Evolutionary conservation across 176 grass and related monocot species (phyloP).

Genomic region (Carex parvula): DNA sequence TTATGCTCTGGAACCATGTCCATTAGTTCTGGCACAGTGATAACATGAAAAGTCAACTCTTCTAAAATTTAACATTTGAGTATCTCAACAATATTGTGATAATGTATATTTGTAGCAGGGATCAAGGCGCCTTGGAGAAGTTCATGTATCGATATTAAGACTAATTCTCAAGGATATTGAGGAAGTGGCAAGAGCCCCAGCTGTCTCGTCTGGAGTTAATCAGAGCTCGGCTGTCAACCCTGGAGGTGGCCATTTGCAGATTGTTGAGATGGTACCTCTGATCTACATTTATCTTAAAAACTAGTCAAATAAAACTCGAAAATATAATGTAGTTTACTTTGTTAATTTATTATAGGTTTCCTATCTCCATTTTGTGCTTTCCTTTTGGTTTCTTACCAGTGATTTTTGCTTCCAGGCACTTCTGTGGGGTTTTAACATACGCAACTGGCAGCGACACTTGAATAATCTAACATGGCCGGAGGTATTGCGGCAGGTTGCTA

Average conservation of each 20-base stretch:
- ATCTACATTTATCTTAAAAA: conserved; percentile 11
- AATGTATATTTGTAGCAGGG: conserved; percentile 48
- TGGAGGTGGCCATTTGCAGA: conserved; percentile 72
- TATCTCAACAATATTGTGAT: neutral
- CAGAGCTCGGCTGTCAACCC: conserved; percentile 64
- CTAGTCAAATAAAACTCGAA: neutral
- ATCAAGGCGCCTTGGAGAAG: conserved; percentile 79
- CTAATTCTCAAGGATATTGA: conserved; percentile 93
- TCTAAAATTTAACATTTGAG: conserved; percentile 1
- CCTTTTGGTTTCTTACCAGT: conserved; percentile 1
- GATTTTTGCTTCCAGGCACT: conserved; percentile 57
- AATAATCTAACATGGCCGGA: conserved; percentile 90
- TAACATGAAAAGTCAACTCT: neutral
- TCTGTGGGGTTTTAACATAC: conserved; percentile 89
- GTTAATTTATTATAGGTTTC: neutral
- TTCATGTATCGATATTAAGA: conserved; percentile 83
- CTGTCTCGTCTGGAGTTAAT: conserved; percentile 60
- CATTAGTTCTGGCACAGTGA: neutral
- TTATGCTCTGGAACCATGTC: neutral
- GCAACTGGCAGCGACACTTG: conserved; percentile 71
- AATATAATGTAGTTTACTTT: neutral
- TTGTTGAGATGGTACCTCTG: conserved; percentile 73
- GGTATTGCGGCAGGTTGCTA: conserved; percentile 82
- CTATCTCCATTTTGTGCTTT: conserved; percentile 3
- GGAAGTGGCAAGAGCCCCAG: conserved; percentile 74